Conservation (phyloP, 768 basidiomycete species). For the Suillus subluteus region DNA sequence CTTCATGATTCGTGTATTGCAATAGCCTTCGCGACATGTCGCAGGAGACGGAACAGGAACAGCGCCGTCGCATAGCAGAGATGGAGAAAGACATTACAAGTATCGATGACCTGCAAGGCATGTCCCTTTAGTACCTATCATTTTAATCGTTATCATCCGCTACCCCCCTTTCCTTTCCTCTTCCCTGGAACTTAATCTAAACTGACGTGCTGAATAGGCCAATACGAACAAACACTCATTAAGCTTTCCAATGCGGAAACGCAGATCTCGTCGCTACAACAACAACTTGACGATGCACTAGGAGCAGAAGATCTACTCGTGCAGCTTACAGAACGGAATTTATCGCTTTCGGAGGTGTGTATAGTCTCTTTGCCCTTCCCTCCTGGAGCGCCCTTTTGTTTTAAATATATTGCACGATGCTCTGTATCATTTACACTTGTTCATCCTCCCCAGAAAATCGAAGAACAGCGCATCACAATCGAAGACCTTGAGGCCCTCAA, state of each 20-base stretch:
- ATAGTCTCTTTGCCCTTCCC: too few species aligned
- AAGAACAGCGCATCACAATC: slow-evolving; percentile 94
- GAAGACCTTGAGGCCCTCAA: slow-evolving; percentile 96
- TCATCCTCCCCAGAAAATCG: slow-evolving; percentile 73
- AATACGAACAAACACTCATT: slow-evolving; percentile 78
- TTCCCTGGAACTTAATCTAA: slow-evolving; percentile 10
- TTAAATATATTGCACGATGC: neutral
- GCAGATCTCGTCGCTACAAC: slow-evolving; percentile 91
- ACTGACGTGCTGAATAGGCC: slow-evolving; percentile 45
- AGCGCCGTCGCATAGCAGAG: slow-evolving; percentile 77
- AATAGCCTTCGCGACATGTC: slow-evolving; percentile 84
- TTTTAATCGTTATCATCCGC: neutral
- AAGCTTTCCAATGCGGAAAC: slow-evolving; percentile 88
- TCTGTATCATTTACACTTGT: neutral
- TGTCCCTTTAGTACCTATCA: slow-evolving; percentile 13
- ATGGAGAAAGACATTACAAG: slow-evolving; percentile 87
- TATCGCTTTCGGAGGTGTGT: slow-evolving; percentile 85
- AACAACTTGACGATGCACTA: slow-evolving; percentile 92
- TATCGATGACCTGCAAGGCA: slow-evolving; percentile 82
- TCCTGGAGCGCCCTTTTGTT: neutral
- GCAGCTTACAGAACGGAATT: slow-evolving; percentile 91
- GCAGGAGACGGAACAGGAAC: slow-evolving; percentile 85
- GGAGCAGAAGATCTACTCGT: slow-evolving; percentile 97
- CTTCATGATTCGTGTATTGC: slow-evolving; percentile 9
- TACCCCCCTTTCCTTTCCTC: neutral